Evolutionary conservation across 805 yeast species (phyloP), one percentile per base, ranked within the genome.

Genomic region (Yarrowia divulgata): DNA sequence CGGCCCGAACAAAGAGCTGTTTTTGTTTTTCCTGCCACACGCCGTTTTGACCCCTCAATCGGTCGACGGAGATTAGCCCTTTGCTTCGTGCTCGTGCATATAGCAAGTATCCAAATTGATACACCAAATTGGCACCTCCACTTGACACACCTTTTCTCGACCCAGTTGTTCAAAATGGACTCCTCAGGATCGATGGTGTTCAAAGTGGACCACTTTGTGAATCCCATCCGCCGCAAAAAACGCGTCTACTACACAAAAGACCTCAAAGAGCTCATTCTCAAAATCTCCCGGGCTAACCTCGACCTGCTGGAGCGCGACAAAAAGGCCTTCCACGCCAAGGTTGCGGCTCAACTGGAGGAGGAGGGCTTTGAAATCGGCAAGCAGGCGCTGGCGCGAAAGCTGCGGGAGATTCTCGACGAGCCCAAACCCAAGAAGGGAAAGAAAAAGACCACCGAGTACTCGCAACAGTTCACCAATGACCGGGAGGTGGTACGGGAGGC

Each of bases 251-350:
- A 60, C 19, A 34, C 66, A 32, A 43, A 45, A 9, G 66, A 60
- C 66, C 66, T 60, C 50, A 60, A 60, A 34, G 66, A 60, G 66
- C 52, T 60, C 29, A 60, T 60, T 18, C 66, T 60, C 52, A 60
- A 60, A 12, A 43, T 60, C 18, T 43, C 52, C 18, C 8, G 66
- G 7, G 52, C 50, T 9, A 29, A 60, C 46, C 6, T 60, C n/a
- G 66, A 34, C n/a, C 52, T 60, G 14, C 10, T 60, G 50, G 42
- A 60, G 10, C 66, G 66, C 32, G 66, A 60, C 66, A 60, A 43
- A 18, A 52, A 52, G 9, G 34, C 12, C 34, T 60, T 60, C 18
- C 66, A 60, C 32, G 50, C 52, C 18, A 43, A 60, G 43, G 66
- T 60, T 34, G 66, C 66, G 34, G 10, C 66, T 9, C 66, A 60